Evolutionary conservation across 495 filamentous ascomycete genomes (phyloP), one percentile per base, ranked within the genome.

Genomic region (Daldinia grandis): DNA sequence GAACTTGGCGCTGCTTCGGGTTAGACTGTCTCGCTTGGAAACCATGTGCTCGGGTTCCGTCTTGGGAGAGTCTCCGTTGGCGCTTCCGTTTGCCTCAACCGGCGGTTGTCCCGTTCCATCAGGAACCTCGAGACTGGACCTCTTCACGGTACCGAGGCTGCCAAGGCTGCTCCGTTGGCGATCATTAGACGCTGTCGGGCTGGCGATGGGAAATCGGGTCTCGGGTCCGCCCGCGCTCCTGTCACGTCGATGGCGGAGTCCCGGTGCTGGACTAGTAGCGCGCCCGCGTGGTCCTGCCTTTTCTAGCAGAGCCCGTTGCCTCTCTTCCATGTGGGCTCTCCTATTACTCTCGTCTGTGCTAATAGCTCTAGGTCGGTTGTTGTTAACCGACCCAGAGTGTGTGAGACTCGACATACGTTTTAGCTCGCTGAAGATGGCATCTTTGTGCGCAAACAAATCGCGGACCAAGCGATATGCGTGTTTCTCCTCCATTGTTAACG

Each of bases 341-440:
- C 95, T 92, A 79, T 96, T 96, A 81, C 92, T 95, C 83, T 98
- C 95, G 75, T 99, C 95, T 0, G 94, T 97, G 78, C 92, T 96
- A 74, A 98, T 92, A 25, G 94, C 94, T 38, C 96, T 90, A 7
- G 93, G 89, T 40, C 93, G 90, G 60, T 87, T 87, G 35, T 81
- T 84, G 49, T 81, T 84, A 44, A 82, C 68, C 6, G 84, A 78
- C n/a, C 78, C 81, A 10, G 85, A 82, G 53, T 88, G 86, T n/a
- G 81, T 81, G 10, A 88, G 83, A 59, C 89, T 92, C 2, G 89
- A 92, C 69, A 95, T 90, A 59, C 95, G 94, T 81, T 99, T 99
- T 62, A 99, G 84, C 79, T 98, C 95, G 66, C 91, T 90, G 77
- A 99, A 99, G 76, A 99, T 97, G 55, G 89, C 85, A 67, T 97